Evolutionary conservation across 352 stramenopile genomes (phyloP).

Genomic region (Pseudoperonospora humuli): DNA sequence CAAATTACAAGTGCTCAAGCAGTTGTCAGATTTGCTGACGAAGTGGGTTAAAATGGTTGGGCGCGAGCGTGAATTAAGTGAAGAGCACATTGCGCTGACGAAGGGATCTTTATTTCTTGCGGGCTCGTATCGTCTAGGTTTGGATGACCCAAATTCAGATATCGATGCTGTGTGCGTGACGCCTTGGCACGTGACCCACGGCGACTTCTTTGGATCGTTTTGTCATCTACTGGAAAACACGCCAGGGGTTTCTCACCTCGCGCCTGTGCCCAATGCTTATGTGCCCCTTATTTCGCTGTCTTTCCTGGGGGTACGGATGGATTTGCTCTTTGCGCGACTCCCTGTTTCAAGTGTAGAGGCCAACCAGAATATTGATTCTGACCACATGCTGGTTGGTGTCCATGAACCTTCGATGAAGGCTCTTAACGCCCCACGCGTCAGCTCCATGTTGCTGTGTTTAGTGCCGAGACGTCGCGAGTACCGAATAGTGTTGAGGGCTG

Average conservation of each 20-base stretch:
- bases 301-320: conserved; percentile 83
- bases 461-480: conserved; percentile 87
- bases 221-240: conserved; percentile 54
- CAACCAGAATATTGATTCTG: conserved; percentile 78
- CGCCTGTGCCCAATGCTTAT: conserved; percentile 84
- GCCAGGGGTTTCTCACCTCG: conserved; percentile 60
- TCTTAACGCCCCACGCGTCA: conserved; percentile 90
- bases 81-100: conserved; percentile 69
- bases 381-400: conserved; percentile 88
- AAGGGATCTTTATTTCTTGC: conserved; percentile 71
- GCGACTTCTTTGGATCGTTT: conserved; percentile 85
- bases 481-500: conserved; percentile 71
- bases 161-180: conserved; percentile 81
- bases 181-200: conserved; percentile 71
- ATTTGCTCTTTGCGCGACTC: conserved; percentile 88
- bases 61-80: conserved; percentile 47
- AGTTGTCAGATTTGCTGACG: conserved; percentile 61
- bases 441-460: conserved; percentile 91
- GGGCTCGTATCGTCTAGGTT: conserved; percentile 81
- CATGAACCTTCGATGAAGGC: conserved; percentile 93
- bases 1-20: conserved; percentile 64
- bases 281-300: conserved; percentile 89
- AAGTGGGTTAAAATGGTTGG: conserved; percentile 75
- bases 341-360: conserved; percentile 51
- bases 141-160: conserved; percentile 77